Conservation (phyloP, 2,329 filamentous ascomycete genomes). For the Pezicula neosporulosa region DNA sequence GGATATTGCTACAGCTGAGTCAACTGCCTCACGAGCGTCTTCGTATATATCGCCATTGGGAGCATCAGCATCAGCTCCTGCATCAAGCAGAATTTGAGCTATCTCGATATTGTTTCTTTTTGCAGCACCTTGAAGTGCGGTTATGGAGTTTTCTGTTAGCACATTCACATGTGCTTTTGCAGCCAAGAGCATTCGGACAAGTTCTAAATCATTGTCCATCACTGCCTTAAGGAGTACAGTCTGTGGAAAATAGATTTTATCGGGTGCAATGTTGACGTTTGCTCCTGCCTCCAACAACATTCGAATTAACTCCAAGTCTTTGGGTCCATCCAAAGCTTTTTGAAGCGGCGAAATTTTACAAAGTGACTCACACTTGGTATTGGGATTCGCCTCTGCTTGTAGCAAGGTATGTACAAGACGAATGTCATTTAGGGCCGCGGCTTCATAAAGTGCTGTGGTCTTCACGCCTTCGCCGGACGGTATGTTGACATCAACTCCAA, state of each 20-base stretch:
- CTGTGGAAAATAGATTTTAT: background rate
- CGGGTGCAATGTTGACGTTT: conserved; percentile 5
- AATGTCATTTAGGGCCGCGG: background rate
- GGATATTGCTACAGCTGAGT: conserved; percentile 1
- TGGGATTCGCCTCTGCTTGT: conserved; percentile 8
- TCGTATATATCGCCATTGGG: conserved; percentile 5
- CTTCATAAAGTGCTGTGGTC: conserved; percentile 8
- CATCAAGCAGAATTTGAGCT: conserved; percentile 43
- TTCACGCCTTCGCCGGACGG: conserved; percentile 3
- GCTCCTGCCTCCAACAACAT: conserved; percentile 11
- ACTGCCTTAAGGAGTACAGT: conserved; percentile 9
- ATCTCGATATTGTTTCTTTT: conserved; percentile 2
- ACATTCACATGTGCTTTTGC: conserved; percentile 7
- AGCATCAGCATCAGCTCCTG: conserved; percentile 36
- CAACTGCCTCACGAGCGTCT: conserved; percentile 3
- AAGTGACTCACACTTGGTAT: background rate
- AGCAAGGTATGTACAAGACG: conserved; percentile 8
- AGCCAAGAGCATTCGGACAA: conserved; percentile 8
- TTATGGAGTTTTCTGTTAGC: conserved; percentile 6
- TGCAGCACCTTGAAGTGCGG: conserved; percentile 9
- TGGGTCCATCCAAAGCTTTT: conserved; percentile 4
- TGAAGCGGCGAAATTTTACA: conserved; percentile 4
- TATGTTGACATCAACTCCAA: conserved; percentile 10
- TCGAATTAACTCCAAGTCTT: conserved; percentile 9
- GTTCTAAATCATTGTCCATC: conserved; percentile 1